Evolutionary conservation across 2,329 filamentous ascomycete genomes (phyloP).

Genomic region (Diaporthe capsici): DNA sequence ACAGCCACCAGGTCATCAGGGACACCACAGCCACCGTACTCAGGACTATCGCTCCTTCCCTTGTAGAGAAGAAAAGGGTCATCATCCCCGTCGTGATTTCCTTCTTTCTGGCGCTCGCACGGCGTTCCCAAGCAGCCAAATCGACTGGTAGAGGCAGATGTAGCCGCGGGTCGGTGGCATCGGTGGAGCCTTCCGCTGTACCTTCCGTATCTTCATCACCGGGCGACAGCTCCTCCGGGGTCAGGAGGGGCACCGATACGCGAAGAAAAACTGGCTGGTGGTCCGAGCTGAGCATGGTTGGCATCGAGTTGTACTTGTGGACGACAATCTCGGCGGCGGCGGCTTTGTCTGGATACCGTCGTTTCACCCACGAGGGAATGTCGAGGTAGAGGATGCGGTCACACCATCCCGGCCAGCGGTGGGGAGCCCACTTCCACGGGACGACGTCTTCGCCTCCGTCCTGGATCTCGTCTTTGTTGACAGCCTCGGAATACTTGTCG

Average conservation of each 20-base stretch:
- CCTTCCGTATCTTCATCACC: constrained; percentile 29
- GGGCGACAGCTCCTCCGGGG: constrained; percentile 55
- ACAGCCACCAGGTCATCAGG: constrained; percentile 62
- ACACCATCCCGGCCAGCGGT: constrained; percentile 94
- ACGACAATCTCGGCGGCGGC: constrained; percentile 59
- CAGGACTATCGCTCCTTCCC: constrained; percentile 63
- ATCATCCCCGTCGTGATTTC: constrained; percentile 67
- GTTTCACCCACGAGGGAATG: constrained; percentile 65
- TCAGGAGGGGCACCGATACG: constrained; percentile 73
- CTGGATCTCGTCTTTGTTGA: constrained; percentile 45
- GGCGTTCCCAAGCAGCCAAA: constrained; percentile 67
- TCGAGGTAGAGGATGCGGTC: constrained; percentile 88
- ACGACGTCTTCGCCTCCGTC: constrained; percentile 50
- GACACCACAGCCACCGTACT: constrained; percentile 58
- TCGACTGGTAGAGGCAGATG: constrained; percentile 67
- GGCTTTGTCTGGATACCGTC: constrained; percentile 42
- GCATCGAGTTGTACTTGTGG: constrained; percentile 80
- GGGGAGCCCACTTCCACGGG: constrained; percentile 81
- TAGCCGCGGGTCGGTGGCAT: constrained; percentile 57
- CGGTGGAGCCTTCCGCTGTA: neutral
- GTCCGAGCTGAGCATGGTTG: constrained; percentile 86
- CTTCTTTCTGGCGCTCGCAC: constrained; percentile 60
- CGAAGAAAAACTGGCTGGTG: constrained; percentile 87
- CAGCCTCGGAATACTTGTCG: constrained; percentile 46
- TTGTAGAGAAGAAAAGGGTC: constrained; percentile 68